These are phyloP conservation scores for Leersia perrieri DNA, from an alignment of 176 grass and related monocot genomes.

Conservation along the genomic window DNA sequence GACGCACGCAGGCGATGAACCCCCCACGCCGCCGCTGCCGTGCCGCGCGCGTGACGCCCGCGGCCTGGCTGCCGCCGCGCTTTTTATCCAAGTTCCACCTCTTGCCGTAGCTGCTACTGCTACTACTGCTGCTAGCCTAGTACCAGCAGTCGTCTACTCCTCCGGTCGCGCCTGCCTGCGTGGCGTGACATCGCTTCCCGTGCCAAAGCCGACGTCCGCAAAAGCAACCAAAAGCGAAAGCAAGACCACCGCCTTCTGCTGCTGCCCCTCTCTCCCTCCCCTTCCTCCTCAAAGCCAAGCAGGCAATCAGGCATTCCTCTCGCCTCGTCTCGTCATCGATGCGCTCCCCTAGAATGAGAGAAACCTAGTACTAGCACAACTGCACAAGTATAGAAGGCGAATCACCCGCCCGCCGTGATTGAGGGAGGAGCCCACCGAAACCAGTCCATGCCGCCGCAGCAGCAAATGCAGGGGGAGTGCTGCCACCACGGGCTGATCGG, in stretches of 20 bases:
- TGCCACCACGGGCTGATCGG: conserved; percentile 22
- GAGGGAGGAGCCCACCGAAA: not conserved
- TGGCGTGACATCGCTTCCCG: conserved; percentile 44
- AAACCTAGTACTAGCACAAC: conserved; percentile 38
- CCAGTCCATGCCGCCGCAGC: conserved; percentile 39
- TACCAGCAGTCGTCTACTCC: too few species aligned
- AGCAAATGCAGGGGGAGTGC: conserved; percentile 25
- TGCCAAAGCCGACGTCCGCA: conserved; percentile 57
- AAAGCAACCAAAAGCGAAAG: conserved; percentile 58
- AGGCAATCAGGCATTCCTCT: not conserved
- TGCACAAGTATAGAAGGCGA: conserved; percentile 16
- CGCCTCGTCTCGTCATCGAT: not conserved
- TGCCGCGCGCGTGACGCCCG: too few species aligned
- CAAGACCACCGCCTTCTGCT: conserved; percentile 13
- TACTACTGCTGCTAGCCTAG: not conserved
- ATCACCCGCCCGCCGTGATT: conserved; percentile 10
- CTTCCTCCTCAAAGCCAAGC: conserved; percentile 19
- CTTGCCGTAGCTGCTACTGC: not conserved
- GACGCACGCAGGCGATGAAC: too few species aligned
- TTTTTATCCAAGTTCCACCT: not conserved
- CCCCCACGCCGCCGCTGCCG: too few species aligned
- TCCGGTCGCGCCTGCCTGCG: not conserved
- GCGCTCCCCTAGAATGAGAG: conserved; percentile 33
- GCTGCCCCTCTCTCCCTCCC: not conserved
- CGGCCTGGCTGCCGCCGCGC: not conserved